These are phyloP conservation scores for Moniliophthora roreri DNA, from an alignment of 1,284 basidiomycete genomes.

Conservation along the genomic window DNA sequence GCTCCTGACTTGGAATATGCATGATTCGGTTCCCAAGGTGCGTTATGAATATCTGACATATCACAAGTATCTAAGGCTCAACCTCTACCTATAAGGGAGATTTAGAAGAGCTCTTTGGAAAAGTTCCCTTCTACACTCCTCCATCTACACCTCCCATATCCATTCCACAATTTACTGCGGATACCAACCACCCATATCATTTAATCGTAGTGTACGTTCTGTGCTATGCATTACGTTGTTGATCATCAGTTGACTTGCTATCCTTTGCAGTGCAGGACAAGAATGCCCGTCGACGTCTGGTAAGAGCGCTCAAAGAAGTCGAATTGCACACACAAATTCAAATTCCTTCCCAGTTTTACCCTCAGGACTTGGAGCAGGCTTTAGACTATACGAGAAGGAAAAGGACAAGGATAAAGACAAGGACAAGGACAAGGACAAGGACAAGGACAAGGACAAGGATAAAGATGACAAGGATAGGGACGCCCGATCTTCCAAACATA, in stretches of 20 bases:
- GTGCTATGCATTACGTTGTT: slow-evolving; percentile 7
- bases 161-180: slow-evolving; percentile 52
- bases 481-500: slow-evolving; percentile 34
- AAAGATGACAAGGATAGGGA: slow-evolving; percentile 35
- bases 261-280: slow-evolving; percentile 66
- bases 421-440: slow-evolving; percentile 30
- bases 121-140: slow-evolving; percentile 52
- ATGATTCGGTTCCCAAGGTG: slow-evolving; percentile 73
- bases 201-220: slow-evolving; percentile 69
- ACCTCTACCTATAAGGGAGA: no score
- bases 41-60: no score
- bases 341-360: slow-evolving; percentile 53
- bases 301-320: slow-evolving; percentile 20
- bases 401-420: slow-evolving; percentile 41
- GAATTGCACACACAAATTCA: slow-evolving; percentile 1
- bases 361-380: slow-evolving; percentile 74
- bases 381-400: slow-evolving; percentile 61
- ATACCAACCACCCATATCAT: slow-evolving; percentile 74
- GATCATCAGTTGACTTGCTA: slow-evolving; percentile 12
- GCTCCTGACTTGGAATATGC: slow-evolving; percentile 72
- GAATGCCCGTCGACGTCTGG: slow-evolving; percentile 78
- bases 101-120: slow-evolving; percentile 71
- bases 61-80: no score
- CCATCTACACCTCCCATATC: slow-evolving; percentile 26
- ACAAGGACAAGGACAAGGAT: slow-evolving; percentile 34